Conservation (phyloP, 2,329 filamentous ascomycete genomes). For the Trichocomaceae sp. region DNA sequence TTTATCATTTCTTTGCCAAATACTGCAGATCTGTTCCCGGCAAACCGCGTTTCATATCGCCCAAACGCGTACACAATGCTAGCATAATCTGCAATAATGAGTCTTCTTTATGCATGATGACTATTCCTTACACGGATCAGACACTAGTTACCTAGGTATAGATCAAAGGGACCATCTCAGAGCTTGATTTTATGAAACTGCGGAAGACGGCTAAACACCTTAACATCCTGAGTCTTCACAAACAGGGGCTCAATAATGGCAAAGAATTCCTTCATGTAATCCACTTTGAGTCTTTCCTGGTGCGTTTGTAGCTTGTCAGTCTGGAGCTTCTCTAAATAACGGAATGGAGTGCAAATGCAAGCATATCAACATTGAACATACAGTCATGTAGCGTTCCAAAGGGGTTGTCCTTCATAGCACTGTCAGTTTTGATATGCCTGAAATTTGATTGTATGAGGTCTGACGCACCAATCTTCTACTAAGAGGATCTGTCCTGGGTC, state of each 20-base stretch:
- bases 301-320: neutral
- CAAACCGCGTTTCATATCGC: no score
- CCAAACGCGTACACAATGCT: no score
- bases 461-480: constrained; percentile 37
- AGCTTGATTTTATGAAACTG: neutral
- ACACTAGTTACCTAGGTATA: no score
- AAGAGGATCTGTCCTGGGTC: constrained; percentile 35
- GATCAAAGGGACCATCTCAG: neutral
- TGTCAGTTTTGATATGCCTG: neutral
- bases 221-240: constrained; percentile 33
- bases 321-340: neutral
- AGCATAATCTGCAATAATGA: no score
- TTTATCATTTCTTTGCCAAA: no score
- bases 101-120: no score
- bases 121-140: no score
- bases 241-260: constrained; percentile 36
- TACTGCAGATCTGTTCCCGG: no score
- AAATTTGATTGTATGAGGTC: no score
- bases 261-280: constrained; percentile 39
- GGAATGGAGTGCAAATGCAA: neutral
- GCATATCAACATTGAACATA: constrained; percentile 22
- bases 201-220: constrained; percentile 23
- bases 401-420: neutral
- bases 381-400: constrained; percentile 13
- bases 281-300: constrained; percentile 25